These are phyloP conservation scores for Eucalyptus brandiana DNA, from an alignment of 345 rosid species.

Conservation along the genomic window DNA sequence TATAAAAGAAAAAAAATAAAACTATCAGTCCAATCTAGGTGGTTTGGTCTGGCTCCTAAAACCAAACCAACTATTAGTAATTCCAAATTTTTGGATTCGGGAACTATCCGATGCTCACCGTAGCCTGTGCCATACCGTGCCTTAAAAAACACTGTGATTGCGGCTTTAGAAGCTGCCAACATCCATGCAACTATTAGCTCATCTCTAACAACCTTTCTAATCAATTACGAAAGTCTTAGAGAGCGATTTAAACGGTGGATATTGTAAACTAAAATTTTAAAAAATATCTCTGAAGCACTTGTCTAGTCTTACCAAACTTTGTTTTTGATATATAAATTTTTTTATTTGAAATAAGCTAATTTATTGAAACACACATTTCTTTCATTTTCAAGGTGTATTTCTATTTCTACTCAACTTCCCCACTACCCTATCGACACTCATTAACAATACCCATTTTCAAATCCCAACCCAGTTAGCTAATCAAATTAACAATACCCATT, in stretches of 20 bases:
- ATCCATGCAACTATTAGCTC: not conserved
- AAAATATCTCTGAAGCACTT: not conserved
- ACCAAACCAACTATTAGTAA: not conserved
- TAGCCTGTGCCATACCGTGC: not conserved
- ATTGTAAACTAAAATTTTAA: not conserved
- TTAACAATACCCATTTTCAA: not conserved
- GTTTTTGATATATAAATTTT: not conserved
- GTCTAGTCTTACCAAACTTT: not conserved
- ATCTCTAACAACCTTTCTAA: not conserved
- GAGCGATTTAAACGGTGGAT: not conserved
- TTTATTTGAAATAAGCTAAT: not conserved
- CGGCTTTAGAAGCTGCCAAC: not conserved
- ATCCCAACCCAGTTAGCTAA: not conserved
- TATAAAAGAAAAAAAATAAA: not conserved
- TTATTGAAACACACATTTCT: not conserved
- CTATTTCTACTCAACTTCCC: not conserved
- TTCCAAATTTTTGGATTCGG: too few relatives aligned
- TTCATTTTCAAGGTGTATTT: not conserved
- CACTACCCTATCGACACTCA: not conserved
- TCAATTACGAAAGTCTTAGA: not conserved
- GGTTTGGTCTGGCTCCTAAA: not conserved
- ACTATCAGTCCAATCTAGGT: too few relatives aligned
- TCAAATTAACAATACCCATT: not conserved
- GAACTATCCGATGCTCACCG: not conserved
- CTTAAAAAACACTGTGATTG: not conserved